Evolutionary conservation across 2,329 filamentous ascomycete species (phyloP).

Genomic region (Sporothrix inflata): DNA sequence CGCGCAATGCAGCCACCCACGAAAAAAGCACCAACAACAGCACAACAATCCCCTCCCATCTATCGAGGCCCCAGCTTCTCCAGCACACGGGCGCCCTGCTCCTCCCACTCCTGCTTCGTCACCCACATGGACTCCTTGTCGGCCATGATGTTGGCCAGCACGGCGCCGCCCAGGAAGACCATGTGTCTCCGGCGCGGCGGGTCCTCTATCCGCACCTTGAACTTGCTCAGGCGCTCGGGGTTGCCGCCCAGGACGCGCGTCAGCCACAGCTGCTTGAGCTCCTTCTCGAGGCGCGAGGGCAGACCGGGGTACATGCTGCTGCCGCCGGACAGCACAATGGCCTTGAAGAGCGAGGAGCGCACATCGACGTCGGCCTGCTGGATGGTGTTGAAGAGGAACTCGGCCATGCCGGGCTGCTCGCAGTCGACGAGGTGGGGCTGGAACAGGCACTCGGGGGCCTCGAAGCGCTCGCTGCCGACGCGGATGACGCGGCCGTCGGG

Average conservation of each 20-base stretch:
- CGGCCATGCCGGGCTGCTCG: conserved; percentile 93
- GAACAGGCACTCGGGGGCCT: conserved; percentile 97
- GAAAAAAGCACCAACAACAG: background rate
- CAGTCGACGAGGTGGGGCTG: conserved; percentile 97
- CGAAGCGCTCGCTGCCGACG: conserved; percentile 95
- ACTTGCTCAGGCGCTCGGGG: conserved; percentile 93
- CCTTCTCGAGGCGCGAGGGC: conserved; percentile 93
- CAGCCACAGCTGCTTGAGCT: conserved; percentile 97
- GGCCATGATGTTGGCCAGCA: conserved; percentile 97
- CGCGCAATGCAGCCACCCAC: background rate
- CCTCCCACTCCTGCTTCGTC: conserved; percentile 93
- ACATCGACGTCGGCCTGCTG: conserved; percentile 95
- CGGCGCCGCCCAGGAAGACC: conserved; percentile 96
- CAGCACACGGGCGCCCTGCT: conserved; percentile 80
- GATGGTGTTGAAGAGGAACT: conserved; percentile 98
- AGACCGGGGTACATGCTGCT: conserved; percentile 99
- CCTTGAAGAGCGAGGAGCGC: conserved; percentile 90
- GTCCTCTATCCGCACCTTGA: conserved; percentile 99
- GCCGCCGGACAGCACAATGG: conserved; percentile 92
- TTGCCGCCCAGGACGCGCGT: conserved; percentile 88
- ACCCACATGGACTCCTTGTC: conserved; percentile 99
- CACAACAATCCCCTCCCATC: background rate
- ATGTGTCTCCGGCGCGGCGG: conserved; percentile 94
- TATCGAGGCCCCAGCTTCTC: conserved; percentile 87
- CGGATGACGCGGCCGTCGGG: conserved; percentile 95